Evolutionary conservation across 371 early-diverging fungal genomes (phyloP).

Genomic region (Zychaea mexicana): DNA sequence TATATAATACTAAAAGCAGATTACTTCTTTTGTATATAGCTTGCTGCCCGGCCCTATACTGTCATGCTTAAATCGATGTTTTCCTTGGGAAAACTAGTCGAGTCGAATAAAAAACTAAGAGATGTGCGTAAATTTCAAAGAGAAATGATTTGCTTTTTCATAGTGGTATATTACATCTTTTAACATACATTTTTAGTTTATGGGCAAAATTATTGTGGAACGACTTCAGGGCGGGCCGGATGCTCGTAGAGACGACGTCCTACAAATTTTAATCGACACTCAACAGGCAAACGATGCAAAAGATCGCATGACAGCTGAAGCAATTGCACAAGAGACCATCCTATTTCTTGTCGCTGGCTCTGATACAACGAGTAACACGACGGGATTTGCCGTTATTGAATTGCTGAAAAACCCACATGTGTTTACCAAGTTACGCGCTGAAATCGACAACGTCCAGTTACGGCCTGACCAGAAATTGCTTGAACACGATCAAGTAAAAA

Average conservation of each 20-base stretch:
- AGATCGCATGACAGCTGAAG: conserved; percentile 29
- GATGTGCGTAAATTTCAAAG: too few relatives aligned
- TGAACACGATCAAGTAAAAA: conserved; percentile 32
- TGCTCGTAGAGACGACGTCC: conserved; percentile 35
- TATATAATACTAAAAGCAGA: too few relatives aligned
- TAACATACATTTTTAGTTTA: conserved; percentile 29
- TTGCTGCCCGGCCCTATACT: too few relatives aligned
- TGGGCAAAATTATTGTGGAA: conserved; percentile 27
- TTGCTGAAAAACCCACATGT: conserved; percentile 27
- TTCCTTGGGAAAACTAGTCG: too few relatives aligned
- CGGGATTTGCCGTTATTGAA: conserved; percentile 34
- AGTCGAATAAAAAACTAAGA: too few relatives aligned
- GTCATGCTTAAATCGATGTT: too few relatives aligned
- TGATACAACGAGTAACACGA: conserved; percentile 41
- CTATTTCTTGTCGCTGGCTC: conserved; percentile 45
- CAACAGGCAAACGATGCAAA: conserved; percentile 22
- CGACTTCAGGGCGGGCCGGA: conserved; percentile 18
- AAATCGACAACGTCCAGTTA: conserved; percentile 24
- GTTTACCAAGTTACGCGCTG: conserved; percentile 25
- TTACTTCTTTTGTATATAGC: too few relatives aligned
- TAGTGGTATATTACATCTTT: too few relatives aligned
- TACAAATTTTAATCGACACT: conserved; percentile 37
- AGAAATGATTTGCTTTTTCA: too few relatives aligned
- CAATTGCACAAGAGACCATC: conserved; percentile 36
- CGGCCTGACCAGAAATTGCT: conserved; percentile 14